Evolutionary conservation across 306 rosid genomes (phyloP).

Genomic region (Fragaria ananassa): DNA sequence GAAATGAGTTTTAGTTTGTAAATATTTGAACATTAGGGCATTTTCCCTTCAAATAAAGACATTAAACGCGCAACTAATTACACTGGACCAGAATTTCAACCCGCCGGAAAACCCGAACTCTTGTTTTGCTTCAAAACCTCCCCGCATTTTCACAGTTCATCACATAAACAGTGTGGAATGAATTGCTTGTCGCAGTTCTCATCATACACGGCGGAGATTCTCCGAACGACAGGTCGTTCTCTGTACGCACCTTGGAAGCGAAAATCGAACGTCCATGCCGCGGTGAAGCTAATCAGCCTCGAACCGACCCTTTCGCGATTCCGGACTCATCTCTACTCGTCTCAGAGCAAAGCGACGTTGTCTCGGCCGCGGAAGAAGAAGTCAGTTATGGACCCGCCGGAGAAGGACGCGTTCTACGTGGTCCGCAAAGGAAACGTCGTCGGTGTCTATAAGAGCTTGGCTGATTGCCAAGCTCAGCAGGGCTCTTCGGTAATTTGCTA

Average conservation of each 20-base stretch:
- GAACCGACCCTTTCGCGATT: slow-evolving; percentile 30
- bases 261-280: background rate
- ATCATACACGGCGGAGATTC: slow-evolving; percentile 39
- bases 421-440: slow-evolving; percentile 82
- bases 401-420: slow-evolving; percentile 63
- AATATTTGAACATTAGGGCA: too few relatives aligned
- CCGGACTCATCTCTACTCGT: slow-evolving; percentile 54
- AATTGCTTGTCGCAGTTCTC: slow-evolving; percentile 54
- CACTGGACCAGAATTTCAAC: background rate
- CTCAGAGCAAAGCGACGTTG: slow-evolving; percentile 26
- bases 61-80: too few relatives aligned
- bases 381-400: slow-evolving; percentile 54
- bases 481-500: slow-evolving; percentile 66
- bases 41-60: background rate
- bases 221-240: slow-evolving; percentile 40
- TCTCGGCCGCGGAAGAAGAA: slow-evolving; percentile 38
- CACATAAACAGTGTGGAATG: slow-evolving; percentile 37
- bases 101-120: background rate
- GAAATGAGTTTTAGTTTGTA: too few relatives aligned
- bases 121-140: background rate
- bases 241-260: slow-evolving; percentile 34
- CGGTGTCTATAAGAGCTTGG: slow-evolving; percentile 60
- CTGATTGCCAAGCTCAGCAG: slow-evolving; percentile 77
- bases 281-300: slow-evolving; percentile 26
- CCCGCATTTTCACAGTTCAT: background rate